Percentiles rank a stretch among this genome's conserved stretches.
phyloP scores from a whole-genome alignment of 2,329 filamentous ascomycete species.

The Rachicladosporium sp. region DNA sequence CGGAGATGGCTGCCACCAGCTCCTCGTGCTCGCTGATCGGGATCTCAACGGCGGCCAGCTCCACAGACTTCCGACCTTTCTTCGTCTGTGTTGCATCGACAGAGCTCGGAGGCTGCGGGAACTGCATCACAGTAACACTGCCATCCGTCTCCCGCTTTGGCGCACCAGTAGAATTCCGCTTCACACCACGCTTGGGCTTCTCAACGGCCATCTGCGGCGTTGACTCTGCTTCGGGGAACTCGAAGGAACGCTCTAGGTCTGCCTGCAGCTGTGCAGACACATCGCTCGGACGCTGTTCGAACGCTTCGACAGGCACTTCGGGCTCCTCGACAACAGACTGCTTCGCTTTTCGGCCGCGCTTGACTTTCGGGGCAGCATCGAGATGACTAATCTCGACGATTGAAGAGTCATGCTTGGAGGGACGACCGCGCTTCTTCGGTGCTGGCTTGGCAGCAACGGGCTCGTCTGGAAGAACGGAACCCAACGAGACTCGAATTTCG shows the following conservation, averaged over 20 bases:
- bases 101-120: slow-evolving; percentile 8
- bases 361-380: slow-evolving; percentile 15
- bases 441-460: slow-evolving; percentile 7
- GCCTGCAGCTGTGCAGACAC: slow-evolving; percentile 20
- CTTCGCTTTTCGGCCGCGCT: slow-evolving; percentile 19
- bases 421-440: slow-evolving; percentile 8
- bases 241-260: slow-evolving; percentile 21
- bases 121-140: slow-evolving; percentile 14
- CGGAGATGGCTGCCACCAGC: too few relatives aligned
- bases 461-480: slow-evolving; percentile 1
- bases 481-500: slow-evolving; percentile 4
- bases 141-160: slow-evolving; percentile 15
- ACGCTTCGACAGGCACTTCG: slow-evolving; percentile 1
- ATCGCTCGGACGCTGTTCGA: slow-evolving; percentile 9
- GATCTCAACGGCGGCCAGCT: too few relatives aligned
- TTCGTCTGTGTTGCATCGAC: slow-evolving; percentile 16
- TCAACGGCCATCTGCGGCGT: slow-evolving; percentile 11
- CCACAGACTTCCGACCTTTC: slow-evolving; percentile 2
- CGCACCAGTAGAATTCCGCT: slow-evolving; percentile 27
- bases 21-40: too few relatives aligned
- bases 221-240: slow-evolving; percentile 14
- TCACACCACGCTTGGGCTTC: slow-evolving; percentile 21
- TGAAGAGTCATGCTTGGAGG: slow-evolving; percentile 18
- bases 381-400: slow-evolving; percentile 15
- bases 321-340: not conserved